Evolutionary conservation across 306 rosid genomes (phyloP), one percentile per base, ranked within the genome.

Genomic region (Medicago arabica): DNA sequence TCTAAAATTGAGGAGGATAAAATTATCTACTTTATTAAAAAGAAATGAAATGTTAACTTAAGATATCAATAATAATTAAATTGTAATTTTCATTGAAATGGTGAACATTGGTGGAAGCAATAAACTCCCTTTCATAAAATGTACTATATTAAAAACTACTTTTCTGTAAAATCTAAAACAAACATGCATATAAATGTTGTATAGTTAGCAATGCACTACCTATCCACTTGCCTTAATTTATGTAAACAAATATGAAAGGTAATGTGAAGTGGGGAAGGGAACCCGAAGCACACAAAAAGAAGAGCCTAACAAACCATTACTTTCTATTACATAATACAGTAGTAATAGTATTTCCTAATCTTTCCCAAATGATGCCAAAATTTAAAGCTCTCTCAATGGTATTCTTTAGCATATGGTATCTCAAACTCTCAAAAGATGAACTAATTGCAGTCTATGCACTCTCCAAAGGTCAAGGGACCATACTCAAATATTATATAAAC

Each of bases 381-480:
- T 44, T 41, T 63, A 75, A 59, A 77, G 80, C 49, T 69, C 61
- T 16, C 58, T 62, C 51, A 38, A 21, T 66, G 11, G 7, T 31
- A 36, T 15, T 61, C 43, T 62, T 55, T 55, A 14, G 57, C 44
- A 9, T 18, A 64, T 38, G 16, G 81, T 76, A 85, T 78, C 93
- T 91, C 15, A 43, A 43, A 43, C 3, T 43, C 49, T 43, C 76
- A 88, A 91, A 91, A 88, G 96, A 31, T 80, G 90, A 88, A 82
- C 92, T 90, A 86, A 85, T 88, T 38, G 78, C 78, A 47, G 57
- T 69, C 74, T 77, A 87, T 49, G 64, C 83, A 53, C 65, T 67
- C 59, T 66, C 79, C 74, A 69, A 85, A 80, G 70, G 83, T 28
- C 81, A 76, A 66, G n/a, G 67, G 47, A 75, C 62, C 62, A 64